Evolutionary conservation across 163 green algal genomes (phyloP), one percentile per base, ranked within the genome.

Genomic region (Coccomyxa subellipsoidea): DNA sequence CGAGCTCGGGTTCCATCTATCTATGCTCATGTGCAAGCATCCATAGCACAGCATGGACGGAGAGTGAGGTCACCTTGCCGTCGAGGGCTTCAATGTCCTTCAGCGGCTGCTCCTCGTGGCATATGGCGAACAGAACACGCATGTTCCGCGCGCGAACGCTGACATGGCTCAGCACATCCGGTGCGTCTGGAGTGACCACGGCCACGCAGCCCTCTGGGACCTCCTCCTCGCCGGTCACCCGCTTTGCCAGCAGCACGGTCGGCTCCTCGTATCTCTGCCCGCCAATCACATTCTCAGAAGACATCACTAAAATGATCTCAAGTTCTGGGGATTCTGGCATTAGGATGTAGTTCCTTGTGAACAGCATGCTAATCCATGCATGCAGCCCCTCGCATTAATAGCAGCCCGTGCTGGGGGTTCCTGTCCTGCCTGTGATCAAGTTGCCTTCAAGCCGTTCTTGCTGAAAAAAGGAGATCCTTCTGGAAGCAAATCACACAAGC

Each of bases 211-310:
- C 96, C 82, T 95, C 91, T 10, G 97, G 97, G 80, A 99, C 96
- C 88, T 99, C 97, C 90, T 99, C 97, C 90, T 99, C 97, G 25
- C 96, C 96, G 8, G 89, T 92, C 66, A 99, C 95, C 59, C 93
- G 91, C 80, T 94, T 80, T 8, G 94, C 94, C n/a, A 99, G 76
- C 69, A 99, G 88, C 12, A 99, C 89, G 0, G 96, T 99, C 31
- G 97, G 93, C 77, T 91, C 79, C 0, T 87, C 81, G 85, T 98
- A 99, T 0, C 92, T 81, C 85, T 88, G 81, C 38, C 18, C 38
- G 38, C 15, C n/a, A 35, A 12, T 37, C 72, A 3, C 29, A 75
- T 7, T 29, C 27, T 32, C 53, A 75, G 53, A 12, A 73, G 7
- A n/a, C 54, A 54, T 9, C 25, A n/a, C n/a, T n/a, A n/a, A n/a